Conservation (phyloP, 169 alveolate genomes). For the Cryptosporidium parvum region DNA sequence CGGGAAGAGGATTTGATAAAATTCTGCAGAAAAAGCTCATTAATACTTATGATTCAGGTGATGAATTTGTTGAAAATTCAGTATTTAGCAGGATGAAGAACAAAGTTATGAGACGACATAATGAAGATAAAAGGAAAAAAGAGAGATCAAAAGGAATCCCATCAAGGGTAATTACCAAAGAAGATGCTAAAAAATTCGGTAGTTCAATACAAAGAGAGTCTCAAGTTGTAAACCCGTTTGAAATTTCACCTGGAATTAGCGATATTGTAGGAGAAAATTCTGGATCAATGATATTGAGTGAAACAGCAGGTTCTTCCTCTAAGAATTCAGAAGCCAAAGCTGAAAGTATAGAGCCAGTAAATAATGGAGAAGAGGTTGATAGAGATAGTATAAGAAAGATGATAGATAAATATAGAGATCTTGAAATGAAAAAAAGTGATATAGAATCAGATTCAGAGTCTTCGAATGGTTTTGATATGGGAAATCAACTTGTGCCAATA, state of each 20-base stretch:
- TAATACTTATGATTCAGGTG: constrained; percentile 12
- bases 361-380: not conserved
- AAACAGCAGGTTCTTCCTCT: not conserved
- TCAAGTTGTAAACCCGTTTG: not conserved
- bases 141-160: constrained; percentile 14
- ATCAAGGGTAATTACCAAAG: not conserved
- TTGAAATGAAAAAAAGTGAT: not conserved
- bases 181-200: not conserved
- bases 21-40: constrained; percentile 3
- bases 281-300: not conserved
- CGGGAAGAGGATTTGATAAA: constrained; percentile 2
- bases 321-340: not conserved
- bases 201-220: not conserved
- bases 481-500: constrained; percentile 3
- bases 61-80: not conserved
- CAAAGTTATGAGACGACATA: not conserved
- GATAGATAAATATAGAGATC: not conserved
- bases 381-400: not conserved
- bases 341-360: not conserved
- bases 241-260: not conserved
- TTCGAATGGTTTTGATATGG: not conserved
- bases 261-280: not conserved
- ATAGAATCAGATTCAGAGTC: not conserved
- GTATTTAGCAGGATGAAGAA: not conserved
- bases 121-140: constrained; percentile 11